Percentiles rank a stretch among this genome's conserved stretches.
These are phyloP conservation scores for Ustilago crameri DNA, from an alignment of 1,284 basidiomycete species.

Conservation along the genomic window DNA sequence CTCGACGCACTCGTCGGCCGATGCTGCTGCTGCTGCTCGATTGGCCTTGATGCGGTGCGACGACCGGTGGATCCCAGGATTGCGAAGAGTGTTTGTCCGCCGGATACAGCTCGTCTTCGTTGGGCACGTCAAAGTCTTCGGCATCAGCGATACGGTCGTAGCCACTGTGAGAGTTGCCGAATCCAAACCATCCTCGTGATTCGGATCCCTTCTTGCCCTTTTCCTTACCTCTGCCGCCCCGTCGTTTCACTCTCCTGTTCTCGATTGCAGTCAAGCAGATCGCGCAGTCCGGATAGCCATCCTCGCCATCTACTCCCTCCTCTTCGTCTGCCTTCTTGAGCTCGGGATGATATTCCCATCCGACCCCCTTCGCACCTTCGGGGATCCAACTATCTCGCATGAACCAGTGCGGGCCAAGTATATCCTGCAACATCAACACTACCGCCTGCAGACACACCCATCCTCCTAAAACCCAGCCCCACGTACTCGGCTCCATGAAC, in stretches of 20 bases:
- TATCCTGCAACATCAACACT: constrained; percentile 79
- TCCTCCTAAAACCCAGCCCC: constrained; percentile 76
- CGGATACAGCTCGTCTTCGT: constrained; percentile 3
- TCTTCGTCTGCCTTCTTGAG: background rate
- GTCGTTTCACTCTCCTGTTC: background rate
- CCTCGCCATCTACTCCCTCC: constrained; percentile 1
- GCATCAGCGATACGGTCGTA: constrained; percentile 25
- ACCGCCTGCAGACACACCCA: constrained; percentile 77
- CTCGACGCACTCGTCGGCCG: background rate
- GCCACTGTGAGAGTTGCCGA: background rate
- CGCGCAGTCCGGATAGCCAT: constrained; percentile 31
- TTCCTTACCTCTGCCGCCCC: background rate
- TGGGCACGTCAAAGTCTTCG: constrained; percentile 17
- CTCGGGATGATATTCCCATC: constrained; percentile 43
- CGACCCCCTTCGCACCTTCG: constrained; percentile 4
- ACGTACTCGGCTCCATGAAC: constrained; percentile 78
- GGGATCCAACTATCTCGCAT: constrained; percentile 70
- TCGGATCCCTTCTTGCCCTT: background rate
- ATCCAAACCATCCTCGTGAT: constrained; percentile 5
- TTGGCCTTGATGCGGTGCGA: background rate
- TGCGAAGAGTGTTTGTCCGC: constrained; percentile 5
- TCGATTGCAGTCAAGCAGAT: constrained; percentile 41
- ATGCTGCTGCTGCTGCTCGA: constrained; percentile 1
- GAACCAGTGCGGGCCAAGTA: constrained; percentile 84
- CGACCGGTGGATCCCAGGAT: background rate